These are phyloP conservation scores for Diplodia sapinea DNA, from an alignment of 2,329 filamentous ascomycete genomes.

Conservation along the genomic window DNA sequence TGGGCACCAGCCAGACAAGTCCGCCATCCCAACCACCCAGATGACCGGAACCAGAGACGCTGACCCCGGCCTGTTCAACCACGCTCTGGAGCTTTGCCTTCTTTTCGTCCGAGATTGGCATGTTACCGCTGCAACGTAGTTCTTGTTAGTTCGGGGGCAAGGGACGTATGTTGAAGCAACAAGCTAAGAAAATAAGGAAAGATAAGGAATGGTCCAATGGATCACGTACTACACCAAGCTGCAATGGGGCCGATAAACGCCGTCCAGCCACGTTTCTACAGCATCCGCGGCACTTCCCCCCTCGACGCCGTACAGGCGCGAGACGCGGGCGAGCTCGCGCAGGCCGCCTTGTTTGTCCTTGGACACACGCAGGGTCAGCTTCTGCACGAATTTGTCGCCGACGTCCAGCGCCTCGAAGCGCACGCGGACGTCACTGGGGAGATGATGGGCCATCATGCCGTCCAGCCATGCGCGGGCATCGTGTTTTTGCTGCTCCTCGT, in stretches of 20 bases:
- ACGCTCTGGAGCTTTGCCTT: slow-evolving; percentile 38
- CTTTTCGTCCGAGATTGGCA: slow-evolving; percentile 35
- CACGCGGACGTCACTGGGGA: slow-evolving; percentile 36
- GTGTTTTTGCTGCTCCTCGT: slow-evolving; percentile 25
- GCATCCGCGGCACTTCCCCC: slow-evolving; percentile 36
- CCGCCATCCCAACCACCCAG: slow-evolving; percentile 46
- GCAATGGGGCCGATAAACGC: slow-evolving; percentile 47
- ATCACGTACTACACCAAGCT: slow-evolving; percentile 51
- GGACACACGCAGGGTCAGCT: slow-evolving; percentile 46
- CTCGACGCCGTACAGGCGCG: slow-evolving; percentile 40
- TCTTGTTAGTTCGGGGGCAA: not conserved
- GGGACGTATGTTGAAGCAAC: not conserved
- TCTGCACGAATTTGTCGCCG: slow-evolving; percentile 48
- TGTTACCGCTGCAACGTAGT: slow-evolving; percentile 7
- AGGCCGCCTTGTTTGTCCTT: slow-evolving; percentile 39
- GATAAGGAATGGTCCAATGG: not conserved
- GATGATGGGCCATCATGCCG: slow-evolving; percentile 32
- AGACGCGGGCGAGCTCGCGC: slow-evolving; percentile 37
- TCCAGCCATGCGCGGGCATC: slow-evolving; percentile 49
- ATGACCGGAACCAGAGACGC: slow-evolving; percentile 36
- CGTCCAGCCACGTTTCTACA: slow-evolving; percentile 41
- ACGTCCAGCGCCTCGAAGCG: slow-evolving; percentile 42
- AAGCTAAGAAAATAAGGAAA: not conserved
- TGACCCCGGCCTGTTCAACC: slow-evolving; percentile 38
- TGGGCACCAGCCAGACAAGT: slow-evolving; percentile 49